phyloP scores from a whole-genome alignment of 108 stramenopile genomes.

The Mediolabrus comicus region DNA sequence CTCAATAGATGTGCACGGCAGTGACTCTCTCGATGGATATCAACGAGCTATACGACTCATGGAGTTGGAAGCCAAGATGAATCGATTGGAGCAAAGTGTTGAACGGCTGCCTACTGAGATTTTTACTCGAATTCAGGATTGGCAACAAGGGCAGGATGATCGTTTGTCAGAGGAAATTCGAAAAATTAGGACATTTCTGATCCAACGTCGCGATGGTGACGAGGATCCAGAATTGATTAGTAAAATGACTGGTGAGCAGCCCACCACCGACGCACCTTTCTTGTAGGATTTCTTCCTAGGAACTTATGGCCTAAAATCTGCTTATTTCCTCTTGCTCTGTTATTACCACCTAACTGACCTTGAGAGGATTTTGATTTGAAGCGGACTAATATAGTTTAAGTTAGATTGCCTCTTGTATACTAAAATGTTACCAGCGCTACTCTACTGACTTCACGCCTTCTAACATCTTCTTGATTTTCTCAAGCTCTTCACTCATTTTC shows the following conservation, averaged over 20 bases:
- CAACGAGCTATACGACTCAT: constrained; percentile 3
- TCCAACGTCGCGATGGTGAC: neutral
- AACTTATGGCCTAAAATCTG: neutral
- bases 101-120: constrained; percentile 10
- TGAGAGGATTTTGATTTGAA: no score
- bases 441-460: neutral
- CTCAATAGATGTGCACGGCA: constrained; percentile 6
- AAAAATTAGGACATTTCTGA: constrained; percentile 24
- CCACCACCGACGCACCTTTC: neutral
- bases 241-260: neutral
- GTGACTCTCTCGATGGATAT: neutral
- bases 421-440: neutral
- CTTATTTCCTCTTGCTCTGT: neutral
- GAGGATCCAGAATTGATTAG: neutral
- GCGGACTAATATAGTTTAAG: no score
- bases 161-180: constrained; percentile 12
- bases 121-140: constrained; percentile 2
- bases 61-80: constrained; percentile 8
- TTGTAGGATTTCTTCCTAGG: neutral
- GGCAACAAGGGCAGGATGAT: constrained; percentile 12
- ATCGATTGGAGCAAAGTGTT: constrained; percentile 20
- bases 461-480: constrained; percentile 22
- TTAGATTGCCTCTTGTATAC: neutral
- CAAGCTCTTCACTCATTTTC: constrained; percentile 33
- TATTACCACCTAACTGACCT: no score